Evolutionary conservation across 352 stramenopile species (phyloP).

Genomic region (Pythium apleroticum): DNA sequence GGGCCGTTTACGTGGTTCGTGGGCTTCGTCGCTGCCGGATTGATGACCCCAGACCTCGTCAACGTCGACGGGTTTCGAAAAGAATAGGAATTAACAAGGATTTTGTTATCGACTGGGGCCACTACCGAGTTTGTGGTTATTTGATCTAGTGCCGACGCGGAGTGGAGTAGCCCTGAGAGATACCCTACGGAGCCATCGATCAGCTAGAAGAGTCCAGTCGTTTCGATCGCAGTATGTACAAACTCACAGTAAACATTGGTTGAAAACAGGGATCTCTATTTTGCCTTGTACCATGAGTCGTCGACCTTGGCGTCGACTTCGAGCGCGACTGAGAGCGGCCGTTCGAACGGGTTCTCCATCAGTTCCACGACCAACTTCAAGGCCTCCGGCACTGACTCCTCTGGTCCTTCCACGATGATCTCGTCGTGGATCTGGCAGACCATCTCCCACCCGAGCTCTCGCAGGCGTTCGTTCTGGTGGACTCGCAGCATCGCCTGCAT

Average conservation of each 20-base stretch:
- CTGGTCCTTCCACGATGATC: conserved; percentile 98
- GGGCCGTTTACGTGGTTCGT: conserved; percentile 73
- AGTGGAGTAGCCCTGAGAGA: too few relatives aligned
- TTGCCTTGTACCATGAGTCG: conserved; percentile 99
- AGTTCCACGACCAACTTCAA: conserved; percentile 84
- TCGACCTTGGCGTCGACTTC: conserved; percentile 94
- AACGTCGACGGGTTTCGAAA: conserved; percentile 76
- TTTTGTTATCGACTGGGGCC: too few relatives aligned
- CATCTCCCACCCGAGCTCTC: conserved; percentile 96
- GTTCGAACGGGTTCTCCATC: conserved; percentile 98
- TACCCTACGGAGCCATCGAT: too few relatives aligned
- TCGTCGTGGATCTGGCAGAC: conserved; percentile 99
- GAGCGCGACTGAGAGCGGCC: conserved; percentile 85
- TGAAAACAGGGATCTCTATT: conserved; percentile 37
- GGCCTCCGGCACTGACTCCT: conserved; percentile 94
- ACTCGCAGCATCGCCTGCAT: conserved; percentile 99
- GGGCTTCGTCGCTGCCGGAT: conserved; percentile 56
- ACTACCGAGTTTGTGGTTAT: too few relatives aligned
- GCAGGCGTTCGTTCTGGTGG: conserved; percentile 90
- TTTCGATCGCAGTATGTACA: too few relatives aligned
- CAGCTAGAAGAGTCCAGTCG: too few relatives aligned
- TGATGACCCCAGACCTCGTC: conserved; percentile 66
- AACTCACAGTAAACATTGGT: too few relatives aligned
- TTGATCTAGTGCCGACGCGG: too few relatives aligned
- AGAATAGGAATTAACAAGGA: background rate